Percentiles rank a stretch among this genome's conserved stretches.
Evolutionary conservation across 208 protist genomes (phyloP).

Genomic region (Acanthamoeba royreba): DNA sequence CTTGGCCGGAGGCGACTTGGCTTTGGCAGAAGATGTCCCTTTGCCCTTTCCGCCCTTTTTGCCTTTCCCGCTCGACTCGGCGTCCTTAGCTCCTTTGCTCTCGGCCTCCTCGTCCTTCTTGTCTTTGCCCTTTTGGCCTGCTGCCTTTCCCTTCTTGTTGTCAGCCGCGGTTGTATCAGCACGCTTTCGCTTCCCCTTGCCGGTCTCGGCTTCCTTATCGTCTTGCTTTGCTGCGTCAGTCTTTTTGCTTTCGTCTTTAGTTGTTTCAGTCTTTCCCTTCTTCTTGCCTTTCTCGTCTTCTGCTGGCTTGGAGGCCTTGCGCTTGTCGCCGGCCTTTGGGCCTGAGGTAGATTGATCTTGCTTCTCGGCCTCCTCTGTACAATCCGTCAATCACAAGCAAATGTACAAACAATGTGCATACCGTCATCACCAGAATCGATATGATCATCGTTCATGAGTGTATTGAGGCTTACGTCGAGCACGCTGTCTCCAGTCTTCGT

Average conservation of each 20-base stretch:
- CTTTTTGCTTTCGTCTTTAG: neutral
- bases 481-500: neutral
- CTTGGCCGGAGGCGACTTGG: neutral
- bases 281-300: neutral
- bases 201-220: neutral
- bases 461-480: neutral
- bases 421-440: too few relatives aligned
- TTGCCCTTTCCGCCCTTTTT: neutral
- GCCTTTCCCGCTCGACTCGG: neutral
- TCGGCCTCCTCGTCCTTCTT: neutral
- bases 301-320: neutral
- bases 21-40: neutral
- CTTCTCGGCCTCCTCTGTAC: neutral
- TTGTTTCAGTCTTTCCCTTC: too few relatives aligned
- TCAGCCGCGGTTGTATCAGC: neutral
- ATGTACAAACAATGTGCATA: too few relatives aligned
- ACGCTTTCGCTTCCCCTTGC: neutral
- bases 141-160: neutral
- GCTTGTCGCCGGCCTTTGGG: neutral
- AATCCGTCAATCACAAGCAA: too few relatives aligned
- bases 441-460: neutral
- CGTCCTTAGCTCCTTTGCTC: neutral
- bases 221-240: neutral
- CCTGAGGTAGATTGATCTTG: neutral
- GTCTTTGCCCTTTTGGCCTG: neutral